phyloP scores from a whole-genome alignment of 1,284 basidiomycete genomes.

The Sanghuangporus sanghuang region DNA sequence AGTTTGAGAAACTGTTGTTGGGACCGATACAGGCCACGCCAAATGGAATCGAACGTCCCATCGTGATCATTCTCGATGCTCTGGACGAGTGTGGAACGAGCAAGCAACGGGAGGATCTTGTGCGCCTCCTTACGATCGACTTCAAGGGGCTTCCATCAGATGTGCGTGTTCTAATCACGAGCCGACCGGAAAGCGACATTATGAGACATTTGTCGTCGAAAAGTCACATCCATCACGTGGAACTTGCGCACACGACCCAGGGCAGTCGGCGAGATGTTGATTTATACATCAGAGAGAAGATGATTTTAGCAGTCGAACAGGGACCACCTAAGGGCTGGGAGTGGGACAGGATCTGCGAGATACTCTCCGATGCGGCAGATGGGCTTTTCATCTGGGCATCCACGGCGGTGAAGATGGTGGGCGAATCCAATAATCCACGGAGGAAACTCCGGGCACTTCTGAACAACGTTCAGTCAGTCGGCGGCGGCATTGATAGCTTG shows the following conservation, averaged over 20 bases:
- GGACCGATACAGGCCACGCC: neutral
- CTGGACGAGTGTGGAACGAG: neutral
- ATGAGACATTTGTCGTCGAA: neutral
- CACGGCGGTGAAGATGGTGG: neutral
- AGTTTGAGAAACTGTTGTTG: neutral
- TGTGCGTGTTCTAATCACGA: neutral
- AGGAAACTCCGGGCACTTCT: neutral
- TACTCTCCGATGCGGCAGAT: neutral
- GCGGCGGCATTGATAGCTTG: neutral
- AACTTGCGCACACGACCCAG: neutral
- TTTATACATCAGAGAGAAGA: neutral
- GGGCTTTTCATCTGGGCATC: conserved; percentile 4
- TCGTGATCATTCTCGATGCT: neutral
- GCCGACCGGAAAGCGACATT: neutral
- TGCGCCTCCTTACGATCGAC: neutral
- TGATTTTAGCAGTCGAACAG: neutral
- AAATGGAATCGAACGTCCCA: neutral
- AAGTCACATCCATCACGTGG: neutral
- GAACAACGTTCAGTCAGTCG: neutral
- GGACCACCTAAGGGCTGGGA: neutral
- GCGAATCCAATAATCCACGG: neutral
- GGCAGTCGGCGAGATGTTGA: neutral
- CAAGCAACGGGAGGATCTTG: neutral
- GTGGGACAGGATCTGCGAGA: neutral
- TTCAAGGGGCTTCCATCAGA: neutral